These are phyloP conservation scores for Pichia kudriavzevii DNA, from an alignment of 1,139 yeast genomes.

Conservation along the genomic window DNA sequence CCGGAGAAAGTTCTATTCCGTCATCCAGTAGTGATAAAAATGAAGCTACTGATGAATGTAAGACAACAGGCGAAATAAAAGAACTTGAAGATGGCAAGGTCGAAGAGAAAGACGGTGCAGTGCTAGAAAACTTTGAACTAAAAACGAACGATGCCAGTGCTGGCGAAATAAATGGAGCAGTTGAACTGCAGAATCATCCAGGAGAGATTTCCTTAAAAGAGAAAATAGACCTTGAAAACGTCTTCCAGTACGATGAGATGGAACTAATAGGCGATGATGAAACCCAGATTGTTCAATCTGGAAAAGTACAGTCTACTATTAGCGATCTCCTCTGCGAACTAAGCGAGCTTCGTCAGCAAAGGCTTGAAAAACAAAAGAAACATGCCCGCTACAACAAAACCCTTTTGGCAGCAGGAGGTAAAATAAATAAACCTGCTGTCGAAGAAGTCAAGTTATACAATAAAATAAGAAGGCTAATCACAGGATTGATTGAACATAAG, in stretches of 20 bases:
- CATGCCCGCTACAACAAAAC: conserved; percentile 10
- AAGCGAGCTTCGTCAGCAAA: conserved; percentile 52
- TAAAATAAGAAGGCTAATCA: conserved; percentile 43
- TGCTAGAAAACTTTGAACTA: conserved; percentile 4
- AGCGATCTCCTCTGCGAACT: conserved; percentile 49
- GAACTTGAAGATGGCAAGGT: conserved; percentile 2
- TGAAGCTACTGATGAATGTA: conserved; percentile 4
- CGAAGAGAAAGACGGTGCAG: conserved; percentile 10
- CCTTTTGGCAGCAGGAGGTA: conserved; percentile 10
- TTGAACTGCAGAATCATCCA: too few species aligned
- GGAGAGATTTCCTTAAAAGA: too few species aligned
- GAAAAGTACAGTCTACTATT: conserved; percentile 48
- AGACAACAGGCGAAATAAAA: neutral
- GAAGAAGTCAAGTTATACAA: conserved; percentile 45
- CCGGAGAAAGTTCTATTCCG: conserved; percentile 5
- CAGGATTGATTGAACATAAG: conserved; percentile 33
- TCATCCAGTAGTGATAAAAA: conserved; percentile 2
- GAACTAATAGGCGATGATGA: conserved; percentile 47
- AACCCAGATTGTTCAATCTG: conserved; percentile 37
- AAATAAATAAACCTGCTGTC: conserved; percentile 28
- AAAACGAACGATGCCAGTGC: conserved; percentile 14
- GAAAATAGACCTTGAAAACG: conserved; percentile 37
- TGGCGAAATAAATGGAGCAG: conserved; percentile 9
- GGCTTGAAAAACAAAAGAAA: conserved; percentile 12
- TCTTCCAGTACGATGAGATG: conserved; percentile 49